Evolutionary conservation across 768 basidiomycete species (phyloP).

Genomic region (Suillus cothurnatus): DNA sequence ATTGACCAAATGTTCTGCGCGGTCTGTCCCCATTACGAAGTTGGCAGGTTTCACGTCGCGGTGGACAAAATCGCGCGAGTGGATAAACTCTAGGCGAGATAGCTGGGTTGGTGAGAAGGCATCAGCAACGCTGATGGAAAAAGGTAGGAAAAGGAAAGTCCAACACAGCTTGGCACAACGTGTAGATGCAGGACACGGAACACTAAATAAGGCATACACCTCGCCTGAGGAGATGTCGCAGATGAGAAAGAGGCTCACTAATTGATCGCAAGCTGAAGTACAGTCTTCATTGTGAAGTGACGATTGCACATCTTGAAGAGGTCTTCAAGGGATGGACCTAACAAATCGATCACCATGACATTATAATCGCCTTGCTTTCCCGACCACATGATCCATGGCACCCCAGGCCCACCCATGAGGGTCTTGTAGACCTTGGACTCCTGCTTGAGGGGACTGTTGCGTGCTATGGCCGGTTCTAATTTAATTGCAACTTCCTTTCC

Average conservation of each 20-base stretch:
- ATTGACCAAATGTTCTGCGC: constrained; percentile 74
- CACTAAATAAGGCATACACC: neutral
- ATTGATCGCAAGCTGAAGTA: constrained; percentile 89
- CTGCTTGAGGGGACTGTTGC: constrained; percentile 74
- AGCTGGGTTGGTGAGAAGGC: constrained; percentile 53
- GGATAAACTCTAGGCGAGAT: constrained; percentile 95
- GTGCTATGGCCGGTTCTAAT: constrained; percentile 63
- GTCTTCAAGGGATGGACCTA: constrained; percentile 88
- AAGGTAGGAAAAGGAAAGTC: constrained; percentile 2
- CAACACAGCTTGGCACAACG: constrained; percentile 1
- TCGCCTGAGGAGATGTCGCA: neutral
- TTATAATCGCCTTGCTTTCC: constrained; percentile 94
- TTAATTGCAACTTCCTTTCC: constrained; percentile 88
- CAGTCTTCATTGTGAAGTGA: constrained; percentile 93
- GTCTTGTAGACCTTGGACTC: constrained; percentile 93
- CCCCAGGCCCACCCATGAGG: constrained; percentile 84
- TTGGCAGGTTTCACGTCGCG: constrained; percentile 99
- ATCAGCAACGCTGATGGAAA: constrained; percentile 14
- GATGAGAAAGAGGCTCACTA: constrained; percentile 54
- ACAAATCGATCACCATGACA: constrained; percentile 96
- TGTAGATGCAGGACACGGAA: neutral
- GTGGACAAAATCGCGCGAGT: constrained; percentile 92
- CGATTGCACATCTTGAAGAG: constrained; percentile 89
- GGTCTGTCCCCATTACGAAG: constrained; percentile 92
- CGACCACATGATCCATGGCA: constrained; percentile 92